These are phyloP conservation scores for Collariella sp. DNA, from an alignment of 495 filamentous ascomycete genomes.

Conservation along the genomic window DNA sequence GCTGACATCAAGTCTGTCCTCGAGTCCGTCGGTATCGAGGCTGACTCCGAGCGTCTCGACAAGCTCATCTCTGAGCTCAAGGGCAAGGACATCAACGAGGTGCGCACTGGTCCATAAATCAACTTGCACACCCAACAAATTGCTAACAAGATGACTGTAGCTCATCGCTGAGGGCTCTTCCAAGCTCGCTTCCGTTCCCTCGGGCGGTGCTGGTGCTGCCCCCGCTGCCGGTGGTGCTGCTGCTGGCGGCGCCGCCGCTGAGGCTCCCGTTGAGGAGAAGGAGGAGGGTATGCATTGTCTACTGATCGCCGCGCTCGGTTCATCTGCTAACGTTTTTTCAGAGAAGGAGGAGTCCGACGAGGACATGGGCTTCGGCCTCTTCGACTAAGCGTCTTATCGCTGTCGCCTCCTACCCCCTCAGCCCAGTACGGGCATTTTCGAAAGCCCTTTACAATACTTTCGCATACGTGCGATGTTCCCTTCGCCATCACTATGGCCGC, in stretches of 20 bases:
- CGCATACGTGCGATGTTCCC: constrained; percentile 9
- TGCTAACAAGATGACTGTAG: constrained; percentile 42
- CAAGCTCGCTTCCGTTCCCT: constrained; percentile 97
- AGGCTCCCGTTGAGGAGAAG: constrained; percentile 59
- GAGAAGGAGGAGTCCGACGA: constrained; percentile 89
- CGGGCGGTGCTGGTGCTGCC: constrained; percentile 70
- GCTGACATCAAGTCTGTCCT: constrained; percentile 86
- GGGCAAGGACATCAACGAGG: constrained; percentile 96
- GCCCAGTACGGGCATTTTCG: constrained; percentile 19
- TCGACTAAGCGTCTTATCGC: constrained; percentile 60
- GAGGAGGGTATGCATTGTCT: constrained; percentile 54
- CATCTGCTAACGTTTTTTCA: constrained; percentile 29
- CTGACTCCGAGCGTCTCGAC: constrained; percentile 76
- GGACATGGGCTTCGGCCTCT: constrained; percentile 99
- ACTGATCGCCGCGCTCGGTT: background rate
- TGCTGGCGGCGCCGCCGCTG: constrained; percentile 59
- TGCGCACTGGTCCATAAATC: constrained; percentile 31
- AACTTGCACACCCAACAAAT: background rate
- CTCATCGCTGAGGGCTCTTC: constrained; percentile 80
- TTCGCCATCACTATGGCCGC: constrained; percentile 9
- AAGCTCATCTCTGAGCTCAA: constrained; percentile 84
- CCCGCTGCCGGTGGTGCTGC: constrained; percentile 54
- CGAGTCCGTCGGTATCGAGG: constrained; percentile 89
- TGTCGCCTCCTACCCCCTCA: constrained; percentile 5
- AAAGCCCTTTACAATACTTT: constrained; percentile 15